Evolutionary conservation across 306 rosid species (phyloP).

Genomic region (Cucumis hystrix): DNA sequence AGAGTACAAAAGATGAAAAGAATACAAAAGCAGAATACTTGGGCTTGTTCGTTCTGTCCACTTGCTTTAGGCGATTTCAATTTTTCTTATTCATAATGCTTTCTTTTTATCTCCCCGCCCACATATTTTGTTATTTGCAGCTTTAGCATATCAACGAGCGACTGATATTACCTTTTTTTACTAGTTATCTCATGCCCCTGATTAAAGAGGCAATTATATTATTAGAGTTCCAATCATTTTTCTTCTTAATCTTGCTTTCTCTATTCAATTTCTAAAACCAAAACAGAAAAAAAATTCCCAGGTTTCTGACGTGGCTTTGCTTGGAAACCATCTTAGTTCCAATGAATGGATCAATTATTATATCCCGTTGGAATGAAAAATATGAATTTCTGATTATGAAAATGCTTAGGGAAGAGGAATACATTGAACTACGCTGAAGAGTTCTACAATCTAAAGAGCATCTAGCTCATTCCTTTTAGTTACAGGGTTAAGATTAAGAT

Average conservation of each 20-base stretch:
- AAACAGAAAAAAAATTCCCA: not conserved
- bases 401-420: not conserved
- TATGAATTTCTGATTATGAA: not conserved
- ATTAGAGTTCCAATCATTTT: not conserved
- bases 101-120: constrained; percentile 1
- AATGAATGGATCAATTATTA: not conserved
- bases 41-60: constrained; percentile 20
- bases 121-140: not conserved
- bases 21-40: constrained; percentile 7
- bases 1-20: constrained; percentile 12
- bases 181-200: not conserved
- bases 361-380: not conserved
- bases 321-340: not conserved
- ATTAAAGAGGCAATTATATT: not conserved
- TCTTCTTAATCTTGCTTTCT: not conserved
- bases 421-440: not conserved
- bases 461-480: not conserved
- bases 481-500: not conserved
- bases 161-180: not conserved
- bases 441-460: not conserved
- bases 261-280: not conserved
- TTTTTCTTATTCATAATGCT: not conserved
- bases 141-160: constrained; percentile 2
- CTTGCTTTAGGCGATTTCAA: constrained; percentile 16
- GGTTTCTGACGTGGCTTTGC: not conserved